Conservation (phyloP, 2,329 filamentous ascomycete genomes). For the Aspergillus vadensis region DNA sequence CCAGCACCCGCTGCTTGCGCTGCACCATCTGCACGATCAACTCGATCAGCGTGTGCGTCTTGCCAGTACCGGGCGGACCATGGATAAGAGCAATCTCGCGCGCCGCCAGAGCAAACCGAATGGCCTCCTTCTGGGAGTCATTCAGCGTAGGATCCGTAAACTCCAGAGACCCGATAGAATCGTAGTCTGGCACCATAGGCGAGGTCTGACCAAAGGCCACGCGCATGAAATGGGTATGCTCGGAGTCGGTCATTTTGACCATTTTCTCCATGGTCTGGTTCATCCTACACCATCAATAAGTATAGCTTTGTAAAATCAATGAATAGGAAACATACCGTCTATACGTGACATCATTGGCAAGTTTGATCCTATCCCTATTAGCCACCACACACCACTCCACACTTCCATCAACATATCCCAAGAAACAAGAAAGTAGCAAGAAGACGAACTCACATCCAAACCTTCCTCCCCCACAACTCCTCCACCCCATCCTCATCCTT, state of each 20-base stretch:
- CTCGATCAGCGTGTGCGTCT: slow-evolving; percentile 95
- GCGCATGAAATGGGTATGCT: slow-evolving; percentile 60
- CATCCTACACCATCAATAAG: slow-evolving; percentile 48
- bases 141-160: slow-evolving; percentile 62
- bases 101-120: slow-evolving; percentile 79
- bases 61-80: slow-evolving; percentile 92
- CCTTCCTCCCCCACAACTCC: slow-evolving; percentile 57
- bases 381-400: not conserved
- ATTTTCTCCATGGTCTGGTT: slow-evolving; percentile 65
- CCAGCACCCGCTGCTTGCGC: slow-evolving; percentile 72
- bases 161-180: slow-evolving; percentile 48
- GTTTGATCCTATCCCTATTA: slow-evolving; percentile 42
- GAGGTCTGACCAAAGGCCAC: slow-evolving; percentile 62
- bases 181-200: slow-evolving; percentile 54
- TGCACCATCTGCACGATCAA: slow-evolving; percentile 87
- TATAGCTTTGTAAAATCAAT: not conserved
- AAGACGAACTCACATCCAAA: slow-evolving; percentile 61
- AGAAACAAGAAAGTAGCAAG: slow-evolving; percentile 2
- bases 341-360: slow-evolving; percentile 68
- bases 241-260: slow-evolving; percentile 56
- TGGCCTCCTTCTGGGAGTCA: slow-evolving; percentile 63
- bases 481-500: slow-evolving; percentile 48
- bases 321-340: slow-evolving; percentile 50
- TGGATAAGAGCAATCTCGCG: slow-evolving; percentile 87
- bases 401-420: not conserved